These are phyloP conservation scores for Melanomma pulvis-pyrius DNA, from an alignment of 495 filamentous ascomycete genomes.

Conservation along the genomic window DNA sequence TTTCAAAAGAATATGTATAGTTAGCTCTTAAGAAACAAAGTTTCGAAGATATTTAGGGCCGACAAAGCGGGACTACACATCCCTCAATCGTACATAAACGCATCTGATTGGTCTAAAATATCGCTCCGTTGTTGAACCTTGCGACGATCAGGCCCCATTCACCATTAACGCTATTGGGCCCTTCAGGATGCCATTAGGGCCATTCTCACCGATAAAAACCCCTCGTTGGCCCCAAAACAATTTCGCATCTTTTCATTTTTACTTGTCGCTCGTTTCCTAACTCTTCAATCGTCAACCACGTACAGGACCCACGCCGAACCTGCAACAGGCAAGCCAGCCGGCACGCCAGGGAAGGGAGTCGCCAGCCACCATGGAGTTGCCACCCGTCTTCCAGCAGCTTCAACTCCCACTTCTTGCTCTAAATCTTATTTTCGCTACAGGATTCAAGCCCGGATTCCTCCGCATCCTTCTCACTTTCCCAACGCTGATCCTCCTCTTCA, in stretches of 20 bases:
- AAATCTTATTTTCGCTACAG: constrained; percentile 4
- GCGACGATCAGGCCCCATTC: no score
- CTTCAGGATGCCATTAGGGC: no score
- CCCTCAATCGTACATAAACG: neutral
- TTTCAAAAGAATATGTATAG: neutral
- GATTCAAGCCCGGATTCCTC: constrained; percentile 1
- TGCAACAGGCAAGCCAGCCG: neutral
- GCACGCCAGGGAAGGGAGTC: no score
- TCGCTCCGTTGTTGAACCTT: no score
- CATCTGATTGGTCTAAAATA: neutral
- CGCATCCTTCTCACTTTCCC: constrained; percentile 18
- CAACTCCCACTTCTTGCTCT: constrained; percentile 12
- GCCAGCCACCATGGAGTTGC: neutral
- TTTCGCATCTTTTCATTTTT: neutral
- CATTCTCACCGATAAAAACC: no score
- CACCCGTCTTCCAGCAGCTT: neutral
- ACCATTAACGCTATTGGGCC: no score
- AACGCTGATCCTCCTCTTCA: constrained; percentile 2
- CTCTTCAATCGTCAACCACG: neutral
- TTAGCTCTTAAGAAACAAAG: neutral
- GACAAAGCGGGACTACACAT: neutral
- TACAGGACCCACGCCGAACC: neutral
- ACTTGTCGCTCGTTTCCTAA: neutral
- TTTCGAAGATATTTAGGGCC: no score
- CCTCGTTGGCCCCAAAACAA: neutral